phyloP scores from a whole-genome alignment of 805 yeast genomes.

The Yarrowia sp. region DNA sequence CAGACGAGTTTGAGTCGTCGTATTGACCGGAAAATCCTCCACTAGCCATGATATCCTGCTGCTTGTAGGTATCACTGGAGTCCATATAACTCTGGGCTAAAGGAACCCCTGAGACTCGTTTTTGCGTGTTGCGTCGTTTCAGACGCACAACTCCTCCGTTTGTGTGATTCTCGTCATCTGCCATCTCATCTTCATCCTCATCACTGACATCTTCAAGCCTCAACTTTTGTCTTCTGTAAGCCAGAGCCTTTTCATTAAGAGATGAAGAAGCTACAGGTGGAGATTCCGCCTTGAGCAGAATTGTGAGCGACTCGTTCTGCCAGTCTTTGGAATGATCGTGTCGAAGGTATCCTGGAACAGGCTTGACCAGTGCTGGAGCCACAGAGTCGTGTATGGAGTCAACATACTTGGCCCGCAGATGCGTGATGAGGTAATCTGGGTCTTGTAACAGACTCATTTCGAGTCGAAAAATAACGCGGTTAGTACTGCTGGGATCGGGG shows the following conservation, averaged over 20 bases:
- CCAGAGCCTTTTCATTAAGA: conserved; percentile 12
- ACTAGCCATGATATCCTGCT: conserved; percentile 1
- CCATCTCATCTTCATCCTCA: conserved; percentile 18
- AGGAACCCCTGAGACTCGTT: conserved; percentile 10
- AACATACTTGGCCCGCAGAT: conserved; percentile 36
- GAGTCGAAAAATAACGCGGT: not conserved
- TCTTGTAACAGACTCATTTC: conserved; percentile 18
- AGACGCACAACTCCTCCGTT: conserved; percentile 5
- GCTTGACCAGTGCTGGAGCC: conserved; percentile 33
- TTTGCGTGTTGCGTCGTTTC: conserved; percentile 9
- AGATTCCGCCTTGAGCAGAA: conserved; percentile 28
- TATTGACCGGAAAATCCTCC: conserved; percentile 8
- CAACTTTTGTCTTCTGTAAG: conserved; percentile 8
- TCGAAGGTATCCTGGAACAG: conserved; percentile 27
- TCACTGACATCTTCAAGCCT: not conserved
- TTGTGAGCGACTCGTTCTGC: conserved; percentile 19
- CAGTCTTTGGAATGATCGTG: conserved; percentile 7
- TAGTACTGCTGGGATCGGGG: not conserved
- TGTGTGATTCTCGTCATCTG: conserved; percentile 16
- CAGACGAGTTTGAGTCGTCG: conserved; percentile 22
- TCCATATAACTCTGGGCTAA: conserved; percentile 20
- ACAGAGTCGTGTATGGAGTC: conserved; percentile 34
- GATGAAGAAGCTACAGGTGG: conserved; percentile 33
- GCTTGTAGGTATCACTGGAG: conserved; percentile 4
- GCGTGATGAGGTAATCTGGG: conserved; percentile 34